Percentiles rank a stretch among this genome's conserved stretches.
These are phyloP conservation scores for Furcasterigmium sp. DNA, from an alignment of 2,329 filamentous ascomycete genomes.

Conservation along the genomic window DNA sequence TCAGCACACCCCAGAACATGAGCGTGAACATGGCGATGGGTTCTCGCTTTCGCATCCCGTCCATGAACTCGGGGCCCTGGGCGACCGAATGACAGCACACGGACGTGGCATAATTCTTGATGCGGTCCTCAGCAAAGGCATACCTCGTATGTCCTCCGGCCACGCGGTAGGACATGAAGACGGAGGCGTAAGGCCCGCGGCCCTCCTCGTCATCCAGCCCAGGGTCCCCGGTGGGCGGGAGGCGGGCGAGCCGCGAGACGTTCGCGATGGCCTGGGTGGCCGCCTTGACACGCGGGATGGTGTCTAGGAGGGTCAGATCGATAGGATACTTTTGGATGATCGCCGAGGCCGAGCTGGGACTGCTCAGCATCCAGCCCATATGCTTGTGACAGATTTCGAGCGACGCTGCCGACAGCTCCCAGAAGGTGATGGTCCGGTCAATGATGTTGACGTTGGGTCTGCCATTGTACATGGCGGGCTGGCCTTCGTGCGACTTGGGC, in stretches of 20 bases:
- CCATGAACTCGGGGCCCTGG: conserved; percentile 22
- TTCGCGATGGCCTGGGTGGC: neutral
- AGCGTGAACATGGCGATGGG: conserved; percentile 29
- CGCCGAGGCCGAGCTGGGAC: neutral
- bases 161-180: neutral
- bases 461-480: too few species aligned
- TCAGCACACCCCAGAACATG: conserved; percentile 29
- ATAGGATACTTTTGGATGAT: neutral
- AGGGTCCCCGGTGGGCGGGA: neutral
- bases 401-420: conserved; percentile 1
- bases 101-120: conserved; percentile 22
- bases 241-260: neutral
- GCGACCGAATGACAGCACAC: conserved; percentile 18
- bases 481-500: neutral
- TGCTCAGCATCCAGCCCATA: neutral
- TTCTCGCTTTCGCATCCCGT: conserved; percentile 21
- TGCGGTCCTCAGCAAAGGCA: conserved; percentile 22
- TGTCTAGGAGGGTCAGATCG: neutral
- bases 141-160: conserved; percentile 5
- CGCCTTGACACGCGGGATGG: neutral
- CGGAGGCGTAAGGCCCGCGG: neutral
- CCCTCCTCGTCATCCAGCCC: too few species aligned
- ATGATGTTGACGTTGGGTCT: neutral
- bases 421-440: conserved; percentile 2
- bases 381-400: neutral